A percentile compares a stretch with the other conserved stretches of the same genome.
phyloP scores from a whole-genome alignment of 805 yeast species.

The Candida stauntonica region DNA sequence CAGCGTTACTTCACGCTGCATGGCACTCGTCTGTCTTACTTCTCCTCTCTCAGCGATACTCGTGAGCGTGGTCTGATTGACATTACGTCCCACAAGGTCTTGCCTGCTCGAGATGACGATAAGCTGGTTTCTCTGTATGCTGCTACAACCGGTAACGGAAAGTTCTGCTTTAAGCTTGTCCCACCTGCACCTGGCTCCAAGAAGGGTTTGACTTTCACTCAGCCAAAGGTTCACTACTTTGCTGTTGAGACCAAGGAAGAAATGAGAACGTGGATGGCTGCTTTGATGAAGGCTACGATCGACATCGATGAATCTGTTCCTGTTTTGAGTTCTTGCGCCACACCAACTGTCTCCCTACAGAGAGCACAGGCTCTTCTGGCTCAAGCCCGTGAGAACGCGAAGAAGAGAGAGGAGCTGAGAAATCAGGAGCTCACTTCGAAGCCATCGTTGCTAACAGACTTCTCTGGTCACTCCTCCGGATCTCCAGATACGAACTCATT shows the following conservation, averaged over 20 bases:
- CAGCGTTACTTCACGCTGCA: conserved; percentile 79
- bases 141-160: conserved; percentile 90
- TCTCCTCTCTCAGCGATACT: conserved; percentile 69
- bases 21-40: conserved; percentile 90
- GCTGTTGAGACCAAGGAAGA: conserved; percentile 91
- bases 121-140: conserved; percentile 83
- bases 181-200: conserved; percentile 98
- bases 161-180: conserved; percentile 83
- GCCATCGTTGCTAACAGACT: conserved; percentile 16
- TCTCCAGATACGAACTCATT: conserved; percentile 29
- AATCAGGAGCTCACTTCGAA: conserved; percentile 14
- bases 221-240: conserved; percentile 92
- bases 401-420: conserved; percentile 43
- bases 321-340: conserved; percentile 84
- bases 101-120: conserved; percentile 81
- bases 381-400: conserved; percentile 74
- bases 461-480: conserved; percentile 30
- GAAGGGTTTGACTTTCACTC: conserved; percentile 93
- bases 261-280: conserved; percentile 93
- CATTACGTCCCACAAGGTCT: conserved; percentile 88
- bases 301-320: conserved; percentile 93
- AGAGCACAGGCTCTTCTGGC: conserved; percentile 84
- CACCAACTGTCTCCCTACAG: conserved; percentile 89
- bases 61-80: conserved; percentile 92
- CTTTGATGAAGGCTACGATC: conserved; percentile 91